Evolutionary conservation across 768 basidiomycete species (phyloP), one percentile per base, ranked within the genome.

Genomic region (Termitomyces bulborhizus): DNA sequence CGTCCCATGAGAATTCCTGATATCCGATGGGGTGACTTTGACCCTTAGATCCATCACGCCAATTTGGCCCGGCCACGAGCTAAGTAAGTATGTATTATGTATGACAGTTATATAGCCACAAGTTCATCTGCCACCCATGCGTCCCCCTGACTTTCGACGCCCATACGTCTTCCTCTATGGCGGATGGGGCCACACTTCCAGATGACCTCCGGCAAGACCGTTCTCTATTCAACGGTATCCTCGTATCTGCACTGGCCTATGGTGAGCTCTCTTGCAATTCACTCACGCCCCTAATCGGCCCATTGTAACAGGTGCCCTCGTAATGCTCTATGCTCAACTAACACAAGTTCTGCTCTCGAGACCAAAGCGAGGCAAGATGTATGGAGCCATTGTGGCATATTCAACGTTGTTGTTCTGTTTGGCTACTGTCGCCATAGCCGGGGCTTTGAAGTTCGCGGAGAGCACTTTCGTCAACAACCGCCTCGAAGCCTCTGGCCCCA

Each of bases 251-350:
- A 2, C 37, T 64, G 46, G 59, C 63, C 31, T 64, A 60, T 37
- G 63, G 63, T 62, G 36, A 55, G 59, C 37, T 21, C 49, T 34
- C 45, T 16, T 39, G 9, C 31, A 18, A 21, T 46, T 34, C 16
- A 16, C 26, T 18, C 29, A 21, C 11, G 4, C 34, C n/a, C 40
- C 21, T 21, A 53, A 9, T 8, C 15, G 34, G 18, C 12, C 44
- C 16, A 29, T 29, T 44, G 18, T 15, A 13, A 16, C 21, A 64
- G 63, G 63, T 15, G 61, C 63, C 21, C 53, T 64, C 24, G 47
- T 60, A 6, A 64, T 64, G 63, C 51, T 64, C n/a, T 64, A 62
- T 27, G 36, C 58, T 13, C 63, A 64, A 42, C 50, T 64, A 8
- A 48, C 55, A 32, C 63, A 64, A 43, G 63, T 64, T 16, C 51